Conservation (phyloP, 257 asterid species). For the Nicotiana attenuata region DNA sequence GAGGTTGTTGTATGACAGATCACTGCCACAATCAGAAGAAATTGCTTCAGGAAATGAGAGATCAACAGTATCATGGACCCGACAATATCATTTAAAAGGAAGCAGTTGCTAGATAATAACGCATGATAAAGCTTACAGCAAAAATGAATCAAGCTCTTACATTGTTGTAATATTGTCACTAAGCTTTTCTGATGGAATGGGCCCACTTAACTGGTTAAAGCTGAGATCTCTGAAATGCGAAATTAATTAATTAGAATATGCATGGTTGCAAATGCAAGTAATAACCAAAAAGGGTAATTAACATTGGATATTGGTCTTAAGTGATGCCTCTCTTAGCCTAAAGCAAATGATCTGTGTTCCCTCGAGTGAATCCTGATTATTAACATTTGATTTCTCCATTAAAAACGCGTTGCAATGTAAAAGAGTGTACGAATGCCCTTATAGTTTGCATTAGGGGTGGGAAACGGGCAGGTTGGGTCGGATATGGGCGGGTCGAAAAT, state of each 20-base stretch:
- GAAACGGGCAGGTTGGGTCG: too few relatives aligned
- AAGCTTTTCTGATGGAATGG: conserved; percentile 56
- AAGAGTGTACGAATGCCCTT: neutral
- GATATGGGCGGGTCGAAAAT: too few relatives aligned
- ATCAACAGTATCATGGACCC: neutral
- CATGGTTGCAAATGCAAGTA: neutral
- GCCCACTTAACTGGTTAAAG: conserved; percentile 67
- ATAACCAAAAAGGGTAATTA: conserved; percentile 6
- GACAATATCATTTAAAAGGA: neutral
- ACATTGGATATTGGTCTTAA: neutral
- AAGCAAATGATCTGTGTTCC: neutral
- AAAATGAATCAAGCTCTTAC: conserved; percentile 38
- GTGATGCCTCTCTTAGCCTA: neutral
- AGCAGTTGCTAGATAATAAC: neutral
- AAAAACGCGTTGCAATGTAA: neutral
- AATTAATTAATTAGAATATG: conserved; percentile 18
- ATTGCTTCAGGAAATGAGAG: conserved; percentile 1
- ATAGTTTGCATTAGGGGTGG: neutral
- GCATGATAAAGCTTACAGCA: neutral
- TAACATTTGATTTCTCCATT: conserved; percentile 2
- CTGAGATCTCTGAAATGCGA: conserved; percentile 67
- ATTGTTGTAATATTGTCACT: conserved; percentile 72
- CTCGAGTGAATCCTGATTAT: neutral
- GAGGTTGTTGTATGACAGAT: conserved; percentile 69
- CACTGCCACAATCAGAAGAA: conserved; percentile 38